Evolutionary conservation across 106 monocot genomes (phyloP).

Genomic region (Agapanthus africanus): DNA sequence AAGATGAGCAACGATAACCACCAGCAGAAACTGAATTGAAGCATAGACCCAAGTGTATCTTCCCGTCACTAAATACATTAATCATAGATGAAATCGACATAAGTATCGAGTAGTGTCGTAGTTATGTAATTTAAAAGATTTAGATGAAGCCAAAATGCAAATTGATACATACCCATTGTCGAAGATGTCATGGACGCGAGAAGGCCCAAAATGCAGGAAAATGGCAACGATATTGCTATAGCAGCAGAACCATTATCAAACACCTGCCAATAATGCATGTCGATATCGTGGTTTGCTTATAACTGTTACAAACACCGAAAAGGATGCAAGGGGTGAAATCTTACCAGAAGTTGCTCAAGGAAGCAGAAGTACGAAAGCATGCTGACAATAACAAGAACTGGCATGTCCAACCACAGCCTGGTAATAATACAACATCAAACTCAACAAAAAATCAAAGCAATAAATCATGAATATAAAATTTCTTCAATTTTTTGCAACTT

Average conservation of each 20-base stretch:
- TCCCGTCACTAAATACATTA: slow-evolving; percentile 14
- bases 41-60: slow-evolving; percentile 40
- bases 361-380: slow-evolving; percentile 56
- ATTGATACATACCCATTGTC: slow-evolving; percentile 34
- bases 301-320: neutral
- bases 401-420: slow-evolving; percentile 34
- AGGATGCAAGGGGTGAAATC: neutral
- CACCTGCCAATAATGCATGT: neutral
- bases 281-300: neutral
- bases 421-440: neutral
- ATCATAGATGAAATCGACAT: neutral
- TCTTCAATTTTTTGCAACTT: too few species aligned
- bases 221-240: slow-evolving; percentile 9
- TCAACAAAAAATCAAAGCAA: neutral
- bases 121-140: slow-evolving; percentile 1
- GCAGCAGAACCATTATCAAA: slow-evolving; percentile 1
- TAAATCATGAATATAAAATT: too few species aligned
- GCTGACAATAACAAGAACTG: slow-evolving; percentile 38
- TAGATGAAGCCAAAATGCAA: neutral
- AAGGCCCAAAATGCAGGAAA: slow-evolving; percentile 30
- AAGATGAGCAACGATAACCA: slow-evolving; percentile 43
- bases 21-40: slow-evolving; percentile 35
- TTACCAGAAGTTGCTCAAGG: slow-evolving; percentile 49
- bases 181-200: slow-evolving; percentile 40
- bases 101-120: neutral